Evolutionary conservation across 257 asterid species (phyloP).

Genomic region (Plantago elongata): DNA sequence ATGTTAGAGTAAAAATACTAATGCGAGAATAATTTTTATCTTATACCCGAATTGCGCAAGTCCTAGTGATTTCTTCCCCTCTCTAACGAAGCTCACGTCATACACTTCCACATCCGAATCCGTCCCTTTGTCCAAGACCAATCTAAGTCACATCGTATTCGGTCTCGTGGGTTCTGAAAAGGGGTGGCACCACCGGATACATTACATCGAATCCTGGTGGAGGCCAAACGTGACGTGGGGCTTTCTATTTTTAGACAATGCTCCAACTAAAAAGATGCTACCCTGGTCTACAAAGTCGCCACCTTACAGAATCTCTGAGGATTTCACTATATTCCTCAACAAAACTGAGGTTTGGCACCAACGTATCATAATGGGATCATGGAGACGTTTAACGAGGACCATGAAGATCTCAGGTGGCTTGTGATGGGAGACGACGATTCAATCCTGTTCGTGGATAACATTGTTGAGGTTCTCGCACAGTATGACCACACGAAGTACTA

Average conservation of each 20-base stretch:
- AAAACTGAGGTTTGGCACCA: slow-evolving; percentile 22
- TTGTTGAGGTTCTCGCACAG: slow-evolving; percentile 29
- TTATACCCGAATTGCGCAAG: slow-evolving; percentile 29
- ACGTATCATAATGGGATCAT: slow-evolving; percentile 36
- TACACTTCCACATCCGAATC: background rate
- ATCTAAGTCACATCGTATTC: slow-evolving; percentile 35
- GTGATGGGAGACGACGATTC: slow-evolving; percentile 70
- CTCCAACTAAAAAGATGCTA: slow-evolving; percentile 28
- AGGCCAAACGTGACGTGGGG: slow-evolving; percentile 36
- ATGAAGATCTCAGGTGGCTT: slow-evolving; percentile 39
- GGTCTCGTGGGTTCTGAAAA: slow-evolving; percentile 43
- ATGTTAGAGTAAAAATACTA: too few relatives aligned
- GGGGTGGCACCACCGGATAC: slow-evolving; percentile 31
- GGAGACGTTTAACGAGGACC: slow-evolving; percentile 36
- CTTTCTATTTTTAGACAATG: slow-evolving; percentile 25
- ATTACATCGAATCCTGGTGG: slow-evolving; percentile 51
- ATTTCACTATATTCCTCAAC: slow-evolving; percentile 22
- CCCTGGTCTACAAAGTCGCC: slow-evolving; percentile 46
- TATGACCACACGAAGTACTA: slow-evolving; percentile 43
- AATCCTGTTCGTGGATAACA: slow-evolving; percentile 35
- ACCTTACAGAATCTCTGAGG: slow-evolving; percentile 33
- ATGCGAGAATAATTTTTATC: too few relatives aligned
- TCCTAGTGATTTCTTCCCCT: slow-evolving; percentile 19
- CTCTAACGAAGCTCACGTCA: background rate
- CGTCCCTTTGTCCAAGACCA: slow-evolving; percentile 11